phyloP scores from a whole-genome alignment of 2,329 filamentous ascomycete species.

The Botrytis tulipae region DNA sequence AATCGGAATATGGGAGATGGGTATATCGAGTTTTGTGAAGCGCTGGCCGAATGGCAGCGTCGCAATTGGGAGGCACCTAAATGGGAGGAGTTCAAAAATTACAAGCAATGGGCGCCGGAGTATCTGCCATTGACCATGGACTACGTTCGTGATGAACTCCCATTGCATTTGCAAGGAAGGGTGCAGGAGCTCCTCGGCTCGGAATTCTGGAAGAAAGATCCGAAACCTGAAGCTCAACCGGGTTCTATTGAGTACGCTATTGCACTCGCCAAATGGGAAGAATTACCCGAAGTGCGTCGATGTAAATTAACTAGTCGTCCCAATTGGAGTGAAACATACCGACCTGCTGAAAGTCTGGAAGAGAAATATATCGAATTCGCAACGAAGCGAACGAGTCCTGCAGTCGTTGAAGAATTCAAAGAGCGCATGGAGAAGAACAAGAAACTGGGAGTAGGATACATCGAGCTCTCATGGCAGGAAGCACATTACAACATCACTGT shows the following conservation, averaged over 20 bases:
- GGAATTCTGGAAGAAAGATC: background rate
- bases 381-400: background rate
- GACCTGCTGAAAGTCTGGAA: background rate
- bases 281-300: background rate
- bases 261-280: background rate
- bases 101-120: constrained; percentile 3
- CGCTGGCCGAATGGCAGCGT: background rate
- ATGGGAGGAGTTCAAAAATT: background rate
- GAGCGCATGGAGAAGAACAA: background rate
- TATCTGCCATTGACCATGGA: background rate
- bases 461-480: constrained; percentile 10
- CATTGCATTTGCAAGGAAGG: background rate
- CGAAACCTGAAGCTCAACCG: background rate
- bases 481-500: background rate
- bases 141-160: background rate
- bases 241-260: constrained; percentile 2
- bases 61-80: background rate
- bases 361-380: background rate
- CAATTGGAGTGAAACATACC: background rate
- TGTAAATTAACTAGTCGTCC: background rate
- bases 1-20: constrained; percentile 6
- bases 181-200: background rate
- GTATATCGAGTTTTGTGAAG: background rate
- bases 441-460: background rate
- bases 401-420: background rate